phyloP scores from a whole-genome alignment of 2,329 filamentous ascomycete genomes.

The Arthrobotrys megalospora region DNA sequence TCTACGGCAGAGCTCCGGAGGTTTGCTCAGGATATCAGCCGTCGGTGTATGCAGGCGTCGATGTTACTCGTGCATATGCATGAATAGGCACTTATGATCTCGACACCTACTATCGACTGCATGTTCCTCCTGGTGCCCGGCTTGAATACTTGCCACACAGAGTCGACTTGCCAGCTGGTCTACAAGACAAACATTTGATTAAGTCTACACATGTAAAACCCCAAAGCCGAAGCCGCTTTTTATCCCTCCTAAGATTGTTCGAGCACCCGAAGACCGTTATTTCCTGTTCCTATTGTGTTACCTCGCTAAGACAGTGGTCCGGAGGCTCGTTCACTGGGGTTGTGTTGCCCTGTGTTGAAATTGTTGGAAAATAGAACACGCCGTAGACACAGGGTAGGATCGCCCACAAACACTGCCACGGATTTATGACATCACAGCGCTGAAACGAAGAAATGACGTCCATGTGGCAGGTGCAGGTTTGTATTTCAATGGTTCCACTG shows the following conservation, averaged over 20 bases:
- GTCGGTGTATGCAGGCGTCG: neutral
- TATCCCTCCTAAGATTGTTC: no score
- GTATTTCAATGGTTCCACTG: neutral
- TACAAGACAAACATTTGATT: no score
- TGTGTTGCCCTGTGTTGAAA: constrained; percentile 8
- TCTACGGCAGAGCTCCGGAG: constrained; percentile 1
- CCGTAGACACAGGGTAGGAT: neutral
- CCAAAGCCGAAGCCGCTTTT: no score
- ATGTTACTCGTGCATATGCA: neutral
- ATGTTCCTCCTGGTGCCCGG: no score
- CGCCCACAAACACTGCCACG: neutral
- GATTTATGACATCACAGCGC: constrained; percentile 7
- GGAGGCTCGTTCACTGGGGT: neutral
- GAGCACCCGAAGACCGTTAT: no score
- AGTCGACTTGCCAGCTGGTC: no score
- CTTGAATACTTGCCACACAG: no score
- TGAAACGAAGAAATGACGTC: constrained; percentile 1
- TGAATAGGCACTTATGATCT: no score
- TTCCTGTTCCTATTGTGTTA: neutral
- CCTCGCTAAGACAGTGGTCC: neutral
- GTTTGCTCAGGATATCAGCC: constrained; percentile 3
- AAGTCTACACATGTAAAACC: no score
- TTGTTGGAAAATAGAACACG: constrained; percentile 1
- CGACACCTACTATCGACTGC: no score
- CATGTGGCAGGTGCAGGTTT: neutral